Conservation (phyloP, 352 stramenopile species). For the Pythium chondricola region DNA sequence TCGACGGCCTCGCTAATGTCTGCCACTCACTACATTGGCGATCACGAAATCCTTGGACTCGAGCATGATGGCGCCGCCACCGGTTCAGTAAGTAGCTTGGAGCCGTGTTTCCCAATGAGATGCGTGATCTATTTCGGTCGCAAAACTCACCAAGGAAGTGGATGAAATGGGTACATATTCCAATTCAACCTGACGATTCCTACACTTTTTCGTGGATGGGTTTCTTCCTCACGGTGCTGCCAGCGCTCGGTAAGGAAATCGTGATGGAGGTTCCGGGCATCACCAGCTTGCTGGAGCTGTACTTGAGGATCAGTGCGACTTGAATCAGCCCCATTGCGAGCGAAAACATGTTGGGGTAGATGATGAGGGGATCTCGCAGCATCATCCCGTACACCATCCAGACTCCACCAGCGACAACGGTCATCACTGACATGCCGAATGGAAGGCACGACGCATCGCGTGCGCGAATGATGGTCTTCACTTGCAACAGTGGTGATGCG, state of each 20-base stretch:
- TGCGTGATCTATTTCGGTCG: slow-evolving; percentile 1
- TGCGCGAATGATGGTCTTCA: slow-evolving; percentile 54
- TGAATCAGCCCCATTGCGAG: slow-evolving; percentile 69
- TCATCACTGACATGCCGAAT: slow-evolving; percentile 79
- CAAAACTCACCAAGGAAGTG: neutral
- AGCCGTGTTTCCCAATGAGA: neutral
- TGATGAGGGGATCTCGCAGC: slow-evolving; percentile 50
- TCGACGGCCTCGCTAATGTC: no score
- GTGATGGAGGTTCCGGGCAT: no score
- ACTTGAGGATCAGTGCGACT: slow-evolving; percentile 55
- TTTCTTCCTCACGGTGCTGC: slow-evolving; percentile 9
- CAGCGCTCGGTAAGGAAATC: no score
- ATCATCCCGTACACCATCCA: slow-evolving; percentile 72
- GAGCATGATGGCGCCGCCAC: slow-evolving; percentile 24
- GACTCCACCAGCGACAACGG: slow-evolving; percentile 49
- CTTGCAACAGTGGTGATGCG: slow-evolving; percentile 57
- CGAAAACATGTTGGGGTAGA: slow-evolving; percentile 63
- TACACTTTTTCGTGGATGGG: slow-evolving; percentile 21
- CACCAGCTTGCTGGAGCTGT: slow-evolving; percentile 16
- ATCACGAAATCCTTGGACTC: slow-evolving; percentile 56
- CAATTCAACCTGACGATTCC: neutral
- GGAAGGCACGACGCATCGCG: slow-evolving; percentile 67
- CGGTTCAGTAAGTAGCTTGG: neutral
- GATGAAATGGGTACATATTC: neutral
- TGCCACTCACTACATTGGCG: slow-evolving; percentile 41